phyloP scores from a whole-genome alignment of 2,329 filamentous ascomycete genomes.

The Stenocarpella maydis region DNA sequence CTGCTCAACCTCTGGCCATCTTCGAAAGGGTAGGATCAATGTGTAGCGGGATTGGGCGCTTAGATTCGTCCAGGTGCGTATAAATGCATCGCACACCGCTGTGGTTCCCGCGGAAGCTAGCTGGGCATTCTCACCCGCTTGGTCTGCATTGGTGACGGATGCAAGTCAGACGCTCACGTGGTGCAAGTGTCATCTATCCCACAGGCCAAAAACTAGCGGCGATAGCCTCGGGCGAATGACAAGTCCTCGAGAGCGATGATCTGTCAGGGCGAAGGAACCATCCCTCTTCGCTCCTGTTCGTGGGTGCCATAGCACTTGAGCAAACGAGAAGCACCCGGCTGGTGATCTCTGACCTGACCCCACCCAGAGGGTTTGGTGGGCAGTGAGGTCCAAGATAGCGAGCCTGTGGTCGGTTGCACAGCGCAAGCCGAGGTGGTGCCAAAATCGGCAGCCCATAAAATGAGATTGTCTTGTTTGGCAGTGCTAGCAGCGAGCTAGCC shows the following conservation, averaged over 20 bases:
- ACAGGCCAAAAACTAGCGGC: neutral
- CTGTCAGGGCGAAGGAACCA: neutral
- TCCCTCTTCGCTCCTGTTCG: neutral
- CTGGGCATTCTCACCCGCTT: slow-evolving; percentile 1
- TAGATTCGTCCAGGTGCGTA: slow-evolving; percentile 11
- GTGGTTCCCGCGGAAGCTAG: slow-evolving; percentile 4
- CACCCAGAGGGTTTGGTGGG: slow-evolving; percentile 6
- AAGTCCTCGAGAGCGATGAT: neutral
- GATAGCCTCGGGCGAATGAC: slow-evolving; percentile 7
- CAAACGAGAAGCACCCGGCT: neutral
- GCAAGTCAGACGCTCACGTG: slow-evolving; percentile 26
- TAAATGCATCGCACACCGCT: slow-evolving; percentile 20
- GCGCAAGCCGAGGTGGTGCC: slow-evolving; percentile 25
- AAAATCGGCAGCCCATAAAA: slow-evolving; percentile 30
- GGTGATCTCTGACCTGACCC: slow-evolving; percentile 13
- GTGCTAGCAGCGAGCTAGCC: slow-evolving; percentile 25
- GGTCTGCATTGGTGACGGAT: slow-evolving; percentile 4
- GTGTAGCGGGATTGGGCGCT: neutral
- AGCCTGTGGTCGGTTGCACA: slow-evolving; percentile 23
- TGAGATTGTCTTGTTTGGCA: slow-evolving; percentile 32
- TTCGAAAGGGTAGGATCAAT: neutral
- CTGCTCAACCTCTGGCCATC: neutral
- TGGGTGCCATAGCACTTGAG: neutral
- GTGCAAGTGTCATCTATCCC: slow-evolving; percentile 15
- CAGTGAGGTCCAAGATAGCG: slow-evolving; percentile 12